Evolutionary conservation across 2,329 filamentous ascomycete genomes (phyloP).

Genomic region (Fusarium hainanense): DNA sequence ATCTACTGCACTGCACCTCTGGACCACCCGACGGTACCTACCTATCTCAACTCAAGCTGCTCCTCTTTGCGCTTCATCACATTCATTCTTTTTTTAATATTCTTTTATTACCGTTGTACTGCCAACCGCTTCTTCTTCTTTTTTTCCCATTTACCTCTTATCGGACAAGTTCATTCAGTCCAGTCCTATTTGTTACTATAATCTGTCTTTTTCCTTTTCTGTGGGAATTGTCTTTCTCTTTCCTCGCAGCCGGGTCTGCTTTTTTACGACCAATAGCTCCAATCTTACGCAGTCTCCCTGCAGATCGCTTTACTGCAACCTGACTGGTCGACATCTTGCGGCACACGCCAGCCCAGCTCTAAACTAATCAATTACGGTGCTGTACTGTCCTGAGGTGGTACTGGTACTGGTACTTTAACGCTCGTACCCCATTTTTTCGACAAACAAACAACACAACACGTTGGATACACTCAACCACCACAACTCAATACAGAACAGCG

Average conservation of each 20-base stretch:
- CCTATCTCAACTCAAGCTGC: constrained; percentile 19
- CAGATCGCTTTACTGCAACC: constrained; percentile 39
- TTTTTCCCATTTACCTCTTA: not conserved
- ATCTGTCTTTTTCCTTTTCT: constrained; percentile 18
- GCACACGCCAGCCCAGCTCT: constrained; percentile 41
- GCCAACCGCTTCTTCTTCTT: not conserved
- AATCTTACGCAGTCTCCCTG: constrained; percentile 43
- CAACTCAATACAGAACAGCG: constrained; percentile 23
- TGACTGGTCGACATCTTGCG: constrained; percentile 31
- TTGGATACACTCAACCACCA: constrained; percentile 20
- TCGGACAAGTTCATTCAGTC: not conserved
- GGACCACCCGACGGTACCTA: constrained; percentile 14
- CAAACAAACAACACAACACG: constrained; percentile 43
- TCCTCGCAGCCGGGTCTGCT: constrained; percentile 45
- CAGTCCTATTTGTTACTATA: constrained; percentile 1
- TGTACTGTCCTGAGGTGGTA: constrained; percentile 4
- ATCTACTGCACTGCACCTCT: constrained; percentile 4
- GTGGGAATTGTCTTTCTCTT: constrained; percentile 29
- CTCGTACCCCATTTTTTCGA: constrained; percentile 32
- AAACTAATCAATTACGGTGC: constrained; percentile 39
- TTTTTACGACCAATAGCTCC: constrained; percentile 29
- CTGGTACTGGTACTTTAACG: constrained; percentile 33
- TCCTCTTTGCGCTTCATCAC: constrained; percentile 11
- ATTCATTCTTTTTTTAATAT: constrained; percentile 23
- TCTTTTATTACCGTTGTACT: constrained; percentile 2